phyloP scores from a whole-genome alignment of 1,139 yeast species.

The Sugiyamaella japonica region DNA sequence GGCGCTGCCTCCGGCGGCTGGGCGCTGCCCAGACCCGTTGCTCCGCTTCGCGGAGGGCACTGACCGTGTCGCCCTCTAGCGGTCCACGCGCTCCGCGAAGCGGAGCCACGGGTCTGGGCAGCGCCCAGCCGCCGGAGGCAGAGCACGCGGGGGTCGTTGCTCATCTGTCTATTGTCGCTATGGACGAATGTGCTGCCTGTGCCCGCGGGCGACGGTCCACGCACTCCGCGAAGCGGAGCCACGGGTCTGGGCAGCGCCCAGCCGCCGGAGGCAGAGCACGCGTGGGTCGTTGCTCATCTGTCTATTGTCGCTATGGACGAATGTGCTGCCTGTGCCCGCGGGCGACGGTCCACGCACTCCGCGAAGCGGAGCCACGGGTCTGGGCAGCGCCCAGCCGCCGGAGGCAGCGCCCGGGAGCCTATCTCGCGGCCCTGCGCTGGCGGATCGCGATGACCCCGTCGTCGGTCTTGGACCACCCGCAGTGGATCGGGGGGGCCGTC shows the following conservation, averaged over 20 bases:
- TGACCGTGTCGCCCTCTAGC: too few relatives aligned
- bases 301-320: background rate
- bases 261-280: background rate
- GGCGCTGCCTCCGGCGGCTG: too few relatives aligned
- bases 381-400: conserved; percentile 12
- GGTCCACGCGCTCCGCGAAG: too few relatives aligned
- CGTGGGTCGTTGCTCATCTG: background rate
- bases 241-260: background rate
- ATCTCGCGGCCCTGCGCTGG: background rate
- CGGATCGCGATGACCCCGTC: conserved; percentile 6
- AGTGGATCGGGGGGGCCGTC: background rate
- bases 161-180: background rate
- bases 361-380: conserved; percentile 1
- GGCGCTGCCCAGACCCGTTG: too few relatives aligned
- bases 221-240: too few relatives aligned
- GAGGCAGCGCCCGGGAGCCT: conserved; percentile 1
- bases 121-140: background rate
- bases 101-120: background rate
- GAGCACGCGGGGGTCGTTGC: background rate
- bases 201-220: background rate
- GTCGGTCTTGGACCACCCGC: conserved; percentile 4
- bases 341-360: background rate
- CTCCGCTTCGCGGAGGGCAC: too few relatives aligned
- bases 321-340: background rate
- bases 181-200: background rate